A percentile compares a stretch with the other conserved stretches of the same genome.
phyloP scores from a whole-genome alignment of 129 eudicot species.

The Logfia minima region DNA sequence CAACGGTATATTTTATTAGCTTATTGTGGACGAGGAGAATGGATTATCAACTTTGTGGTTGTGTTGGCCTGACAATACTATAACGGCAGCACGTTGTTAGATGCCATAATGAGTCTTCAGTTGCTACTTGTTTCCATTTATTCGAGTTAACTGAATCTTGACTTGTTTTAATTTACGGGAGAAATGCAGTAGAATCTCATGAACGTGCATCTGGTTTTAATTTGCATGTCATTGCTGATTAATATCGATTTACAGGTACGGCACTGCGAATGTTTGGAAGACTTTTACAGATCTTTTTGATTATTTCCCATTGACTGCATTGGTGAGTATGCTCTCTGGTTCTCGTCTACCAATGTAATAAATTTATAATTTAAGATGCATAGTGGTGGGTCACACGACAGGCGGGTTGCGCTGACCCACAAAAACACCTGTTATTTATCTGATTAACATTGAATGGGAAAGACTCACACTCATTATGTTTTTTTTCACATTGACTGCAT shows the following conservation, averaged over 20 bases:
- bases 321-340: slow-evolving; percentile 43
- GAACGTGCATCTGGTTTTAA: neutral
- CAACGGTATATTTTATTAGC: neutral
- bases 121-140: neutral
- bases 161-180: neutral
- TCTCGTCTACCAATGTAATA: neutral
- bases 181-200: no score
- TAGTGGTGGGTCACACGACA: neutral
- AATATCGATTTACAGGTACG: slow-evolving; percentile 43
- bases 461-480: no score
- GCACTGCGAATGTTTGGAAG: slow-evolving; percentile 70
- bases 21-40: neutral
- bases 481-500: no score
- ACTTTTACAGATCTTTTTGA: slow-evolving; percentile 66
- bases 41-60: neutral
- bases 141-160: neutral
- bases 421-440: no score
- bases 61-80: neutral
- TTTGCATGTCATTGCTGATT: slow-evolving; percentile 7
- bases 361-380: neutral
- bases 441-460: no score
- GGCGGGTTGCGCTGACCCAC: no score
- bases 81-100: neutral
- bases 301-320: slow-evolving; percentile 59
- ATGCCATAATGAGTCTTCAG: neutral